Percentiles rank a stretch among this genome's conserved stretches.
These are phyloP conservation scores for Aureobasidium sp. DNA, from an alignment of 2,329 filamentous ascomycete genomes.

Conservation along the genomic window DNA sequence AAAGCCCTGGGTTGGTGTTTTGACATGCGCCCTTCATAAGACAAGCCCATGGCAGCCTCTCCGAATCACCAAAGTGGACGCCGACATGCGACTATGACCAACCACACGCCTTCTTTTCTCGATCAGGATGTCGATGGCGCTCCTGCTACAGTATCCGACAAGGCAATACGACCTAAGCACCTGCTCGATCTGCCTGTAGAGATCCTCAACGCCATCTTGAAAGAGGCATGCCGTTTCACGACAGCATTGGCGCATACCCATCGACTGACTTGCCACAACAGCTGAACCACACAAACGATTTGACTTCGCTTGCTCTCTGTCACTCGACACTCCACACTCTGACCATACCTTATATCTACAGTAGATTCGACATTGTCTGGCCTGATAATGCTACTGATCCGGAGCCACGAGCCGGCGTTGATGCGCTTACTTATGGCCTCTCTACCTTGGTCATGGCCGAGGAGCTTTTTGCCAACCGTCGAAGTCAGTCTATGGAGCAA, in stretches of 20 bases:
- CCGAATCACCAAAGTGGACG: slow-evolving; percentile 9
- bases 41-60: slow-evolving; percentile 7
- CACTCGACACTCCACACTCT: slow-evolving; percentile 71
- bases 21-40: slow-evolving; percentile 8
- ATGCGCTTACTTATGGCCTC: slow-evolving; percentile 75
- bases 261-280: slow-evolving; percentile 30
- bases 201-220: slow-evolving; percentile 69
- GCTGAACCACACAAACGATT: slow-evolving; percentile 75
- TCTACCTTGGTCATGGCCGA: slow-evolving; percentile 71
- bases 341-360: slow-evolving; percentile 73
- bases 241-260: neutral
- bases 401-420: slow-evolving; percentile 64
- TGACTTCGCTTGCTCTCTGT: slow-evolving; percentile 69
- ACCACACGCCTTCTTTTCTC: neutral
- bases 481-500: slow-evolving; percentile 19
- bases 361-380: slow-evolving; percentile 83
- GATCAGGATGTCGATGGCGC: neutral
- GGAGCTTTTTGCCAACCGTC: slow-evolving; percentile 47
- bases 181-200: slow-evolving; percentile 73
- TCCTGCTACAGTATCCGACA: neutral
- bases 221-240: slow-evolving; percentile 63
- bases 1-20: neutral
- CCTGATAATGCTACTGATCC: slow-evolving; percentile 60
- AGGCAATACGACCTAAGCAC: slow-evolving; percentile 48
- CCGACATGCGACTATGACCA: slow-evolving; percentile 13